These are phyloP conservation scores for Tetrapyrgos nigripes DNA, from an alignment of 1,284 basidiomycete genomes.

Conservation along the genomic window DNA sequence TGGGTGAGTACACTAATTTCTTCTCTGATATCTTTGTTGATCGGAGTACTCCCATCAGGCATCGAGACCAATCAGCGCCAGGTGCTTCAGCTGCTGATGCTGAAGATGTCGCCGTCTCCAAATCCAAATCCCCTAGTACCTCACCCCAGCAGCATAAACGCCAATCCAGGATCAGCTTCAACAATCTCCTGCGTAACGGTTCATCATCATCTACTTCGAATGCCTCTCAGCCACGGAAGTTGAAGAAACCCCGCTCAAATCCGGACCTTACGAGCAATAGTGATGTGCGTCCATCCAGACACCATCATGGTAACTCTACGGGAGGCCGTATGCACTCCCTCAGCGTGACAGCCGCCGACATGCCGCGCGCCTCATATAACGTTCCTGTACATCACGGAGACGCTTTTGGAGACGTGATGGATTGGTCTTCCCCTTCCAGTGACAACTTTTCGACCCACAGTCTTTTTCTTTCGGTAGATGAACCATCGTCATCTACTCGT, in stretches of 20 bases:
- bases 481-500: too few species aligned
- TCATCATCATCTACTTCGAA: background rate
- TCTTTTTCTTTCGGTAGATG: too few species aligned
- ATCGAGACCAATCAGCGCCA: constrained; percentile 51
- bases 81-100: constrained; percentile 25
- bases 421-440: constrained; percentile 50
- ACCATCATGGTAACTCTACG: constrained; percentile 28
- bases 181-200: constrained; percentile 1
- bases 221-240: constrained; percentile 1
- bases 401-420: constrained; percentile 70
- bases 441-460: too few species aligned
- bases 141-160: constrained; percentile 4
- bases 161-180: constrained; percentile 12
- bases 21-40: constrained; percentile 4
- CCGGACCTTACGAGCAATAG: constrained; percentile 11
- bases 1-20: constrained; percentile 54
- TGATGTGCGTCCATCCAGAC: constrained; percentile 29
- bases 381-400: constrained; percentile 44
- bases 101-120: constrained; percentile 15
- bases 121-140: background rate
- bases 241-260: constrained; percentile 19
- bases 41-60: constrained; percentile 40
- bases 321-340: constrained; percentile 72
- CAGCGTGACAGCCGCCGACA: constrained; percentile 76
- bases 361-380: constrained; percentile 45